A percentile compares a stretch with the other conserved stretches of the same genome.
phyloP scores from a whole-genome alignment of 2,329 filamentous ascomycete genomes.

The Coniochaeta prunicola region DNA sequence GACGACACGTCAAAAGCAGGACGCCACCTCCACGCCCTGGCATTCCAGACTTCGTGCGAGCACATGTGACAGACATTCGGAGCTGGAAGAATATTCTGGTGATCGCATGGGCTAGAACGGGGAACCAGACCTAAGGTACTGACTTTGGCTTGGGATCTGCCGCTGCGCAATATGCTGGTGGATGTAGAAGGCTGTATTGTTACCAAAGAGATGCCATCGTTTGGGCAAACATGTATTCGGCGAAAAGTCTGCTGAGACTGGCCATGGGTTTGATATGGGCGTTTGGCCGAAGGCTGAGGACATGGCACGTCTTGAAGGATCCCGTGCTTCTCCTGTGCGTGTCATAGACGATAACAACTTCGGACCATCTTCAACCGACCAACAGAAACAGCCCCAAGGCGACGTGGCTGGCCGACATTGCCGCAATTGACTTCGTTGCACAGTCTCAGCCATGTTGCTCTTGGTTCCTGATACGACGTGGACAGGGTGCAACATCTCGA shows the following conservation, averaged over 20 bases:
- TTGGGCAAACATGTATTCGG: background rate
- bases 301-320: slow-evolving; percentile 1
- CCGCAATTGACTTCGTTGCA: too few species aligned
- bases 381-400: too few species aligned
- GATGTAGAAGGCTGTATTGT: background rate
- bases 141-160: background rate
- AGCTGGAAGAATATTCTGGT: background rate
- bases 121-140: background rate
- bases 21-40: background rate
- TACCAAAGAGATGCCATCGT: background rate
- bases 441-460: too few species aligned
- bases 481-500: too few species aligned
- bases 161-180: background rate
- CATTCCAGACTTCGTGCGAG: background rate
- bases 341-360: background rate
- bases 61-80: background rate
- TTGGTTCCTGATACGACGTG: too few species aligned
- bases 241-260: background rate
- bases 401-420: too few species aligned
- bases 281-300: background rate
- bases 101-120: background rate
- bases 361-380: too few species aligned
- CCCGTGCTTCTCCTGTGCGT: background rate
- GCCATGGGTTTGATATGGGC: background rate
- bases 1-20: background rate